Base-by-base conservation (phyloP, 805 yeast species). In the Saturnispora sanitii region DNA sequence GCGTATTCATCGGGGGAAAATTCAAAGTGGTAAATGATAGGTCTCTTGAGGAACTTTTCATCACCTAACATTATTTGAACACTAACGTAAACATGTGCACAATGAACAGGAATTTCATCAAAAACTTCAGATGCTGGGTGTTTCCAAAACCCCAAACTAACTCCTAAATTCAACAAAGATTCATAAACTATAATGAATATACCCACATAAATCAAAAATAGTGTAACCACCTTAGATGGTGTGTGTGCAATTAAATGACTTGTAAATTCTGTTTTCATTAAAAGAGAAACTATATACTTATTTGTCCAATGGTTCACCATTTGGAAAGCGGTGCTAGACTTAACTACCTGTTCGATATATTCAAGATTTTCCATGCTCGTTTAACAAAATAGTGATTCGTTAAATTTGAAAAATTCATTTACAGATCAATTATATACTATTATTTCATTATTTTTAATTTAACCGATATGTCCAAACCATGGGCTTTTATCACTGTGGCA, bases 1-100 rank as follows among this genome's bases (percentile, higher is more conserved):
- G 75, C 76, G 54, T 75, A 83, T 51, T 84, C 94, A 49, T 80
- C 88, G 0, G 94, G 92, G 23, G 83, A 75, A 58, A 84, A 84
- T 54, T 83, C 94, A 49, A 82, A 68, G 56, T 82, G 82, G 54
- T 78, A 83, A 20, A 64, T 65, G 25, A 81, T 46, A 2, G 74
- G 70, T 19, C 53, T 57, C 4, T 49, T 40, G 17, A 64, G 45
- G 36, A 53, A 40, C 8, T 22, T 22, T 4, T 47, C 43, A 4
- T 49, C 45, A 5, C 49, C 46, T 3, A 36, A 28, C 1, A 58
- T 43, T 3, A 75, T 52, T 41, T 75, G 71, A 38, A 81, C 64
- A 20, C 71, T 60, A 5, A 77, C 71, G 46, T 75, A 75, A 1
- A 81, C 65, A 57, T 82, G 86, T 1, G 92, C 87, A 60, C 87